phyloP scores from a whole-genome alignment of 208 protist genomes.

The Acanthamoeba comandoni region DNA sequence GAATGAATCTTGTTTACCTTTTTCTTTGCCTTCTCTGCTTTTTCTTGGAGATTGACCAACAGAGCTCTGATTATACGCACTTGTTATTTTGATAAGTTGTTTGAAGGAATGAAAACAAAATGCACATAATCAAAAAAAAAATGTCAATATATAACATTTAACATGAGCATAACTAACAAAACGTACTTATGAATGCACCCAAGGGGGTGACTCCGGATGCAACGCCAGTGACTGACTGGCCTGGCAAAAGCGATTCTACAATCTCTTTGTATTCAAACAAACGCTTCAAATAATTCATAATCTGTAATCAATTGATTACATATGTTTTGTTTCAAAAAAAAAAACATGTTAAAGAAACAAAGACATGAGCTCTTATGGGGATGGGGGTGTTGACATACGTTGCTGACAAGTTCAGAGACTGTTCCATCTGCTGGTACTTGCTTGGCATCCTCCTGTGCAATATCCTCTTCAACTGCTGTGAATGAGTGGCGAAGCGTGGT shows the following conservation, averaged over 20 bases:
- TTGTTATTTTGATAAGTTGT: too few relatives aligned
- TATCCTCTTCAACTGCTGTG: conserved; percentile 41
- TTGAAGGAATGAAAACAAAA: too few relatives aligned
- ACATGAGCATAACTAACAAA: neutral
- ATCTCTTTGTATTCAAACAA: conserved; percentile 14
- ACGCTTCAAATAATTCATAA: conserved; percentile 49
- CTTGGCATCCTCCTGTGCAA: conserved; percentile 27
- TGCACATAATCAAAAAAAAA: too few relatives aligned
- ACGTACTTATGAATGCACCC: conserved; percentile 25
- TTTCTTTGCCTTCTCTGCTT: conserved; percentile 50
- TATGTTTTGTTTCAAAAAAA: too few relatives aligned
- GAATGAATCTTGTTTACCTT: conserved; percentile 3
- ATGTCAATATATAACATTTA: too few relatives aligned
- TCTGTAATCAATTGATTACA: neutral
- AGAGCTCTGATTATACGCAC: conserved; percentile 38
- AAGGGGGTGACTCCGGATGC: neutral
- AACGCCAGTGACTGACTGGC: neutral
- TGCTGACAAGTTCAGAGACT: conserved; percentile 34
- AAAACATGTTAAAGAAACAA: neutral
- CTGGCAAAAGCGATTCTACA: conserved; percentile 26
- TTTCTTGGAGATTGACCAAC: conserved; percentile 37
- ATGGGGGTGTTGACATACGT: neutral
- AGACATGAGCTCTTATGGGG: neutral
- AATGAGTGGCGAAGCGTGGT: conserved; percentile 9
- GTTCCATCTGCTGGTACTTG: conserved; percentile 42